phyloP scores from a whole-genome alignment of 1,139 yeast genomes.

The Magnusiomyces sp. region DNA sequence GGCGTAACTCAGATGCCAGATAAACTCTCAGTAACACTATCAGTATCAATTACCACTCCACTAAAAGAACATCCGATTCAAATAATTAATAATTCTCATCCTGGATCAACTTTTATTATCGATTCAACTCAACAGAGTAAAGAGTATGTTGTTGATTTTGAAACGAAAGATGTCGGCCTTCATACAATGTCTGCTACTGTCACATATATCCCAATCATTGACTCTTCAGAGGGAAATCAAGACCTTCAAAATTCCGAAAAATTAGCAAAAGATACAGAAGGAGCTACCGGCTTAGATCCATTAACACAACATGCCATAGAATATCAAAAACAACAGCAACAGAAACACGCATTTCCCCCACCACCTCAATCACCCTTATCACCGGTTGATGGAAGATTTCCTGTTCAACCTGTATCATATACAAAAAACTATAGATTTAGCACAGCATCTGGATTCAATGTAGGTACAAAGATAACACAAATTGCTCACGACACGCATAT shows the following conservation, averaged over 20 bases:
- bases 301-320: too few relatives aligned
- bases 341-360: background rate
- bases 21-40: slow-evolving; percentile 4
- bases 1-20: slow-evolving; percentile 3
- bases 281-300: background rate
- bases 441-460: slow-evolving; percentile 27
- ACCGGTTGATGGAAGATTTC: too few relatives aligned
- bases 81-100: slow-evolving; percentile 14
- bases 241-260: slow-evolving; percentile 7
- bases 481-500: slow-evolving; percentile 17
- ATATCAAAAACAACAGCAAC: background rate
- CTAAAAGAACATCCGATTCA: slow-evolving; percentile 13
- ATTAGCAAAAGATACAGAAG: background rate
- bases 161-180: slow-evolving; percentile 26
- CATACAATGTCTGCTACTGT: slow-evolving; percentile 26
- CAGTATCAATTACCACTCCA: slow-evolving; percentile 12
- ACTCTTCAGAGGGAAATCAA: background rate
- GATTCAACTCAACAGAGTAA: slow-evolving; percentile 15
- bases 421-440: slow-evolving; percentile 27
- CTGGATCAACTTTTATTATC: background rate
- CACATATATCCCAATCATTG: slow-evolving; percentile 16
- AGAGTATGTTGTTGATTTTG: slow-evolving; percentile 24
- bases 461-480: slow-evolving; percentile 27
- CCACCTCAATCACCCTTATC: background rate
- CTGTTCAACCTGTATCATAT: slow-evolving; percentile 14